phyloP scores from a whole-genome alignment of 371 early-diverging fungal species.

The Mucor lusitanicus region DNA sequence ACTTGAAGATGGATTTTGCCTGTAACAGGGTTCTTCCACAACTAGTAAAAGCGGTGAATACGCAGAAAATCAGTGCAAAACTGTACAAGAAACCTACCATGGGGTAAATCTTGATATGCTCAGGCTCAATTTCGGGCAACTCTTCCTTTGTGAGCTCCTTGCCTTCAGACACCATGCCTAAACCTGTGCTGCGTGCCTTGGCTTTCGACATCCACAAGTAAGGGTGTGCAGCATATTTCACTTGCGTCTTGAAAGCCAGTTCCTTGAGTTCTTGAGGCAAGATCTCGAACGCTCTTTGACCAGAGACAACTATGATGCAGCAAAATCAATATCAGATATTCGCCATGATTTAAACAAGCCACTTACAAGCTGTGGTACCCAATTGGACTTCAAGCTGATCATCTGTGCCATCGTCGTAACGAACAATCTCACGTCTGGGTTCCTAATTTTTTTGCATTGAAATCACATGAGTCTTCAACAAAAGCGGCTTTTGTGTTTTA shows the following conservation, averaged over 20 bases:
- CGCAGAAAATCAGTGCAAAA: not conserved
- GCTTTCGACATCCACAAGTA: constrained; percentile 59
- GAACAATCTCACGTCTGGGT: constrained; percentile 40
- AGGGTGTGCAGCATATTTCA: constrained; percentile 53
- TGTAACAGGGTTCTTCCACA: constrained; percentile 56
- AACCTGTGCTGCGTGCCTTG: constrained; percentile 35
- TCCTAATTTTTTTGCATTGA: constrained; percentile 24
- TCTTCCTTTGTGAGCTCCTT: constrained; percentile 40
- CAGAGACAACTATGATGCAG: constrained; percentile 42
- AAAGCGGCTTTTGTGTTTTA: not conserved
- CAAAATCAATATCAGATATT: not conserved
- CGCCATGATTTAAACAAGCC: not conserved
- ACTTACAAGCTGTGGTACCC: constrained; percentile 56
- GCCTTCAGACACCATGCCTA: constrained; percentile 51
- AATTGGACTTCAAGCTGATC: constrained; percentile 48
- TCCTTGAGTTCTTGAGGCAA: constrained; percentile 49
- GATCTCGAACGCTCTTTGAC: constrained; percentile 51
- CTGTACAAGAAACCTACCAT: constrained; percentile 30
- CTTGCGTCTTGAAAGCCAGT: constrained; percentile 48
- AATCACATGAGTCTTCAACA: not conserved
- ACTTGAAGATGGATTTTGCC: constrained; percentile 53
- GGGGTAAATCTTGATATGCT: constrained; percentile 48
- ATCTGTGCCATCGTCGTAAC: constrained; percentile 47
- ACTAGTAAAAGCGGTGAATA: constrained; percentile 10
- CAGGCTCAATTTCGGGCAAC: constrained; percentile 42